Evolutionary conservation across 331 rosid species (phyloP).

Genomic region (Cydonia oblonga): DNA sequence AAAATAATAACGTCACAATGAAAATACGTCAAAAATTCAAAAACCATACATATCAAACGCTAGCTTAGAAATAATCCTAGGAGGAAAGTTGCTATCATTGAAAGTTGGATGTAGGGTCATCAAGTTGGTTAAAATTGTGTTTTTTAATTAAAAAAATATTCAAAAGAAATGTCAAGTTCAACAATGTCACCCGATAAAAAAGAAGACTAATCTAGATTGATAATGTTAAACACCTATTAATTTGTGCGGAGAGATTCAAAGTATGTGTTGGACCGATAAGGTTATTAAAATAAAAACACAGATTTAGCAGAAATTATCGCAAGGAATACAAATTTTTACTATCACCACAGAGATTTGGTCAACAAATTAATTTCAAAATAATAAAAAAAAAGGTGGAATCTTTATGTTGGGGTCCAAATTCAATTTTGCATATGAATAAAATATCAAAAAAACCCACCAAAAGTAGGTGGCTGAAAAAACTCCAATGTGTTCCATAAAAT

Average conservation of each 20-base stretch:
- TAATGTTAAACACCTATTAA: too few relatives aligned
- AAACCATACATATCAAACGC: neutral
- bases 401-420: neutral
- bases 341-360: conserved; percentile 4
- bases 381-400: neutral
- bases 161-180: neutral
- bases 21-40: too few relatives aligned
- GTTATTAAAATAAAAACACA: too few relatives aligned
- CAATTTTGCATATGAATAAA: neutral
- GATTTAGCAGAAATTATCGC: too few relatives aligned
- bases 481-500: too few relatives aligned
- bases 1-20: too few relatives aligned
- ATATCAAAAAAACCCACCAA: neutral
- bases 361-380: neutral
- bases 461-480: neutral
- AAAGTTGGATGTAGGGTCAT: neutral
- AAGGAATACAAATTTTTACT: too few relatives aligned
- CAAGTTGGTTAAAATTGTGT: neutral
- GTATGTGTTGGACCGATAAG: too few relatives aligned
- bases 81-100: too few relatives aligned
- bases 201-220: neutral
- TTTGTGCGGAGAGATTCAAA: too few relatives aligned
- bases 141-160: neutral
- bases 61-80: neutral
- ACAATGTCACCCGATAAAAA: neutral